Evolutionary conservation across 192 early-diverging fungal genomes (phyloP).

Genomic region (Coemansia javaensis): DNA sequence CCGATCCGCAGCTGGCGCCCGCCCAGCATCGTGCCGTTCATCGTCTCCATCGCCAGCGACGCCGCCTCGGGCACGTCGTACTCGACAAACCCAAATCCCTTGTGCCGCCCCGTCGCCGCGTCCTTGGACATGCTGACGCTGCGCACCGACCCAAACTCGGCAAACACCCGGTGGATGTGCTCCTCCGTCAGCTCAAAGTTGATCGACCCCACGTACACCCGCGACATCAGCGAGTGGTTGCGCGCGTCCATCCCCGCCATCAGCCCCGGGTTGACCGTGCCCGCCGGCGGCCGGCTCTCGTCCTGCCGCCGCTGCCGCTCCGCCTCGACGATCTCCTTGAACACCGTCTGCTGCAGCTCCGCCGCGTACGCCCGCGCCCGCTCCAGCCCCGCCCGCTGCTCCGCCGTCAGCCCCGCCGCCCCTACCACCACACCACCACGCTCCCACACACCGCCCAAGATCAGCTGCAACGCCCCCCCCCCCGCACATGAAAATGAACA

Average conservation of each 20-base stretch:
- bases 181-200: slow-evolving; percentile 79
- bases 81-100: slow-evolving; percentile 85
- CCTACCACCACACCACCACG: neutral
- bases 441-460: neutral
- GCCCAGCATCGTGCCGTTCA: slow-evolving; percentile 80
- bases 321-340: slow-evolving; percentile 25
- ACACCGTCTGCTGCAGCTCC: slow-evolving; percentile 49
- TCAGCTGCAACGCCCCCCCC: no score
- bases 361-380: slow-evolving; percentile 38
- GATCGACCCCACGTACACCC: slow-evolving; percentile 82
- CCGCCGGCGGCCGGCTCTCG: slow-evolving; percentile 6
- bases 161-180: slow-evolving; percentile 72
- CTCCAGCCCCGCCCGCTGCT: slow-evolving; percentile 28
- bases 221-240: slow-evolving; percentile 43
- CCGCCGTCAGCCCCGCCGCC: slow-evolving; percentile 26
- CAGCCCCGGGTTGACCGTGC: slow-evolving; percentile 39
- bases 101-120: slow-evolving; percentile 68
- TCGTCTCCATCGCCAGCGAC: slow-evolving; percentile 67
- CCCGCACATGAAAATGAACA: no score
- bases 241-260: slow-evolving; percentile 36
- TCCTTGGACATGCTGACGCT: slow-evolving; percentile 78
- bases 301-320: slow-evolving; percentile 24
- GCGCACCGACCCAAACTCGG: slow-evolving; percentile 72
- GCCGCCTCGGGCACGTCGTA: slow-evolving; percentile 85
- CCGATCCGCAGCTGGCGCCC: slow-evolving; percentile 78